These are phyloP conservation scores for Linnemannia exigua DNA, from an alignment of 192 early-diverging fungal genomes.

Conservation along the genomic window DNA sequence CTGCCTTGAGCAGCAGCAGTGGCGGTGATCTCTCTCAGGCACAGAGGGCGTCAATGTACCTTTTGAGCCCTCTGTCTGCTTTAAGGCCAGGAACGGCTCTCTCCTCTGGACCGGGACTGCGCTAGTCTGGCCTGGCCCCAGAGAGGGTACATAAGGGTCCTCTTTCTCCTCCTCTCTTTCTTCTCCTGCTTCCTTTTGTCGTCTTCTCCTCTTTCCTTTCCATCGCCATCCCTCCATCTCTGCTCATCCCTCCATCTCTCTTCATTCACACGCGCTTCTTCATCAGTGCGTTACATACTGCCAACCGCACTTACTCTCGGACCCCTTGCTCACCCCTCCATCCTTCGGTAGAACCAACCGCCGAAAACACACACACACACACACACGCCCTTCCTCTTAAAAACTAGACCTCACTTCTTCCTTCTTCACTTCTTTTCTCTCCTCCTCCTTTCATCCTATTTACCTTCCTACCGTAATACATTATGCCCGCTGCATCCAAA, in stretches of 20 bases:
- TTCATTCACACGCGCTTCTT: not conserved
- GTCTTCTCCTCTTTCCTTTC: not conserved
- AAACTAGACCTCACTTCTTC: not conserved
- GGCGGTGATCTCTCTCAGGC: too few species aligned
- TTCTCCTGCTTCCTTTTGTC: too few species aligned
- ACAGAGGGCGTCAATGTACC: too few species aligned
- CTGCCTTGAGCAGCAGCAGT: not conserved
- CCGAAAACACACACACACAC: not conserved
- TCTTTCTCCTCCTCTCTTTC: constrained; percentile 7
- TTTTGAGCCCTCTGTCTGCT: too few species aligned
- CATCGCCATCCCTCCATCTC: not conserved
- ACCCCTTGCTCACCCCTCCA: not conserved
- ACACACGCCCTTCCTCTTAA: not conserved
- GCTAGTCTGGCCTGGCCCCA: not conserved
- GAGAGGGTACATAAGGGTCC: not conserved
- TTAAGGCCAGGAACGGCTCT: too few species aligned
- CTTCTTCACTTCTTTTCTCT: not conserved
- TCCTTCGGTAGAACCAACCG: not conserved
- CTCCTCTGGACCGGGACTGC: not conserved
- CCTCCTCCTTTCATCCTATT: not conserved
- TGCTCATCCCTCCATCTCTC: not conserved
- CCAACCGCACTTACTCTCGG: not conserved
- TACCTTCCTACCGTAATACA: not conserved
- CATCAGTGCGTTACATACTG: not conserved
- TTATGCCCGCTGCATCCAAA: constrained; percentile 8